Conservation (phyloP, 2,329 filamentous ascomycete species). For the Talaromyces verruculosus region DNA sequence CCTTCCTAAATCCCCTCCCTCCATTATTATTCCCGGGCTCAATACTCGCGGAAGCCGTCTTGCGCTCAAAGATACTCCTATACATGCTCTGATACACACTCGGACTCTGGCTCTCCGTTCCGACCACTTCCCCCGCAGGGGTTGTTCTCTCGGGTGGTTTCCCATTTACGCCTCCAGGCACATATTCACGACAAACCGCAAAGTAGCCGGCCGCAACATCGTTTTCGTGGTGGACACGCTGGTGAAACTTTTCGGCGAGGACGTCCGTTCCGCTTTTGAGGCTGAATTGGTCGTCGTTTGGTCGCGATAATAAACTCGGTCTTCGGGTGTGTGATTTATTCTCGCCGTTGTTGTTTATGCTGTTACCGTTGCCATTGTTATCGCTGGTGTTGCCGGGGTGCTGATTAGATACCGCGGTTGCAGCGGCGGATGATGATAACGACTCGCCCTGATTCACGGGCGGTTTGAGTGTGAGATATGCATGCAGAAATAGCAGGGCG, state of each 20-base stretch:
- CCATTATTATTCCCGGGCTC: conserved; percentile 49
- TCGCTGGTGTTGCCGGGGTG: neutral
- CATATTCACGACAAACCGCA: conserved; percentile 90
- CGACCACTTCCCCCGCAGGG: conserved; percentile 72
- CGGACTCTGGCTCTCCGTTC: conserved; percentile 70
- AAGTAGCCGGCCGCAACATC: conserved; percentile 91
- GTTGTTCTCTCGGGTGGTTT: conserved; percentile 86
- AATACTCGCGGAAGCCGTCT: conserved; percentile 57
- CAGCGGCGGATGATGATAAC: conserved; percentile 24
- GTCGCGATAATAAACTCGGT: conserved; percentile 43
- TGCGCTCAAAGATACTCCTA: conserved; percentile 88
- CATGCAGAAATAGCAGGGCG: conserved; percentile 61
- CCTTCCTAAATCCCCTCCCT: conserved; percentile 51
- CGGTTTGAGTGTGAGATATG: conserved; percentile 65
- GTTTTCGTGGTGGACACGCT: conserved; percentile 62
- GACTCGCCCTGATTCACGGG: conserved; percentile 19
- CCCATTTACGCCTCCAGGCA: conserved; percentile 85
- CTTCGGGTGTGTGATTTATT: conserved; percentile 22
- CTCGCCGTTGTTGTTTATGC: conserved; percentile 39
- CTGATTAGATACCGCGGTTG: neutral
- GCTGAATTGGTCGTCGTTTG: conserved; percentile 64
- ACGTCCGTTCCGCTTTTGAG: conserved; percentile 62
- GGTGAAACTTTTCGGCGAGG: conserved; percentile 59
- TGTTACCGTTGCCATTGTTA: neutral
- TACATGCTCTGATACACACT: conserved; percentile 99